Percentiles rank a stretch among this genome's conserved stretches.
phyloP scores from a whole-genome alignment of 768 basidiomycete species.

The Termitomyces sp. region DNA sequence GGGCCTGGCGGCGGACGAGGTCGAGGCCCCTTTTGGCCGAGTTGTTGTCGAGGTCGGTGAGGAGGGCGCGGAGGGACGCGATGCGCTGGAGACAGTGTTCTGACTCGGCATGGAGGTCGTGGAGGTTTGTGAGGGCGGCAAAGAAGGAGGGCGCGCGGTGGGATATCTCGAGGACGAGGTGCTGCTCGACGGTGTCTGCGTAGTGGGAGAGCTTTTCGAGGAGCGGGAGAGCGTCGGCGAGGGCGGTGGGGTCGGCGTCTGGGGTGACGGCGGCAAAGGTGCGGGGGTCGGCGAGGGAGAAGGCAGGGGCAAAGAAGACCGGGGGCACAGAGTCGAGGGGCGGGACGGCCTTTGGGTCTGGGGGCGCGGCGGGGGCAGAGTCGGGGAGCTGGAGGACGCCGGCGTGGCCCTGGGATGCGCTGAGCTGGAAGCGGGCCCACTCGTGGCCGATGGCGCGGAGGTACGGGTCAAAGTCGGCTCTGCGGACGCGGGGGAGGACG shows the following conservation, averaged over 20 bases:
- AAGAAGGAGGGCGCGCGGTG: conserved; percentile 92
- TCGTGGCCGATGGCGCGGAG: conserved; percentile 65
- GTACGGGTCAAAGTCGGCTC: conserved; percentile 84
- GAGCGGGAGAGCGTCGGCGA: conserved; percentile 65
- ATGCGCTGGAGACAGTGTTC: conserved; percentile 77
- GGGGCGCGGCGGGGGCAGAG: conserved; percentile 13
- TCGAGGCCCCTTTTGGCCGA: conserved; percentile 77
- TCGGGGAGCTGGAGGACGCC: conserved; percentile 28
- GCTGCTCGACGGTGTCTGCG: conserved; percentile 90
- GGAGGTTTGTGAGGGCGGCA: conserved; percentile 89
- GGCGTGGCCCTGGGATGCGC: conserved; percentile 29
- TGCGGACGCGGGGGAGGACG: conserved; percentile 72
- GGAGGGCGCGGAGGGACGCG: conserved; percentile 58
- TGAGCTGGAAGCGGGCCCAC: conserved; percentile 70
- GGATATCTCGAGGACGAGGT: conserved; percentile 90
- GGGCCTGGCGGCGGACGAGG: conserved; percentile 59
- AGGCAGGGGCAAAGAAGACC: conserved; percentile 73
- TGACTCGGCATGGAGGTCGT: conserved; percentile 88
- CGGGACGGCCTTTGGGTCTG: too few species aligned
- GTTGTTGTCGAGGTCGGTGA: conserved; percentile 72
- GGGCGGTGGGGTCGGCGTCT: conserved; percentile 49
- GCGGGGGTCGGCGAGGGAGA: conserved; percentile 76
- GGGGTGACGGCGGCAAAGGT: conserved; percentile 76
- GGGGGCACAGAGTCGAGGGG: conserved; percentile 71
- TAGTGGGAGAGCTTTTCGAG: conserved; percentile 90